These are phyloP conservation scores for Pinus taeda DNA, from an alignment of 75 land plant species.

Conservation along the genomic window DNA sequence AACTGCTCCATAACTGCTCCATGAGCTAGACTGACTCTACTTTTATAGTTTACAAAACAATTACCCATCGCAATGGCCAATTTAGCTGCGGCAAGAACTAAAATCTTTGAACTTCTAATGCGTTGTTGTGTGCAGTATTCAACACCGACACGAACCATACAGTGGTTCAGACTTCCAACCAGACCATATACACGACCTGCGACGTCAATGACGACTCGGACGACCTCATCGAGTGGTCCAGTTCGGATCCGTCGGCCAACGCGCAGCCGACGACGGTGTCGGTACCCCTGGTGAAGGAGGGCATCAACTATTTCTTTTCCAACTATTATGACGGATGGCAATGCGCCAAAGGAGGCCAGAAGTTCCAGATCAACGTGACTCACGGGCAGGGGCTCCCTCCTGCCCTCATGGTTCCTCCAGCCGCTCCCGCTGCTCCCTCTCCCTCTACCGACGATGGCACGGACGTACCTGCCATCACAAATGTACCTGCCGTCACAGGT, in stretches of 20 bases:
- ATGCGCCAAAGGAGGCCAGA: slow-evolving; percentile 39
- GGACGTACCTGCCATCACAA: too few relatives aligned
- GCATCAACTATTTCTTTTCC: slow-evolving; percentile 60
- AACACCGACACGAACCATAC: slow-evolving; percentile 72
- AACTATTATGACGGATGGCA: slow-evolving; percentile 56
- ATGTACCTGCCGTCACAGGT: too few relatives aligned
- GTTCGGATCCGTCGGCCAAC: slow-evolving; percentile 21
- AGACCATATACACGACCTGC: slow-evolving; percentile 51
- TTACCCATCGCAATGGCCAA: too few relatives aligned
- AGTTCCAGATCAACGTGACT: slow-evolving; percentile 47
- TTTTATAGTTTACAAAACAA: too few relatives aligned
- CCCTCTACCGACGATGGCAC: too few relatives aligned
- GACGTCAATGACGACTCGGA: neutral
- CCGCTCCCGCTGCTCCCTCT: slow-evolving; percentile 3
- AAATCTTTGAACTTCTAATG: too few relatives aligned
- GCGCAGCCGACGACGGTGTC: slow-evolving; percentile 25
- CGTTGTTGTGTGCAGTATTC: slow-evolving; percentile 46
- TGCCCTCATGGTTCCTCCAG: slow-evolving; percentile 11
- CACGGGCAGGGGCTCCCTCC: slow-evolving; percentile 54
- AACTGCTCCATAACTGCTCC: too few relatives aligned
- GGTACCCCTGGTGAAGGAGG: slow-evolving; percentile 50
- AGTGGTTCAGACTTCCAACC: slow-evolving; percentile 58
- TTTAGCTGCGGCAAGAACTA: too few relatives aligned
- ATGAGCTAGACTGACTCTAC: too few relatives aligned
- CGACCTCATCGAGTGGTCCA: slow-evolving; percentile 43